phyloP scores from a whole-genome alignment of 306 rosid species.

The Vachellia collinsii region DNA sequence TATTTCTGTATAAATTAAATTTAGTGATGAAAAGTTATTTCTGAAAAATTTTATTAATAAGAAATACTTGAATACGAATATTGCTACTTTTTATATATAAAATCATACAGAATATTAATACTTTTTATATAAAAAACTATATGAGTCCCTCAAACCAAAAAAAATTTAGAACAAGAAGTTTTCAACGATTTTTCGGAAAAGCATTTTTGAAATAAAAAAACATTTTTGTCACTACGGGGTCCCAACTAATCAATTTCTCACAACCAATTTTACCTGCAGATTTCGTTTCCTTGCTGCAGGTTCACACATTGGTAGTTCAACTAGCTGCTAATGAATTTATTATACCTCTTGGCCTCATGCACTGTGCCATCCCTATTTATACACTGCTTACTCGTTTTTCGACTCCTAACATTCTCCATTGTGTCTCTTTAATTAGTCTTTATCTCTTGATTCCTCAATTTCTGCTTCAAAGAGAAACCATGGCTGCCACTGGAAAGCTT shows the following conservation, averaged over 20 bases:
- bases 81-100: too few species aligned
- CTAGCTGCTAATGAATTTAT: neutral
- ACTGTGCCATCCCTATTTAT: neutral
- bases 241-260: neutral
- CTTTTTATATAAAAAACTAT: too few species aligned
- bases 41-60: too few species aligned
- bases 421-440: too few species aligned
- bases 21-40: too few species aligned
- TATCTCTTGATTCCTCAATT: neutral
- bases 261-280: neutral
- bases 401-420: neutral
- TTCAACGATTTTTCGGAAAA: too few species aligned
- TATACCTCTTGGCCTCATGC: neutral
- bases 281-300: neutral
- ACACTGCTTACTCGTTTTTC: neutral
- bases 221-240: neutral
- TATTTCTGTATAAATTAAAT: neutral
- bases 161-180: too few species aligned
- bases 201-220: too few species aligned
- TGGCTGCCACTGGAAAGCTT: constrained; percentile 30
- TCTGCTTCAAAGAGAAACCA: neutral
- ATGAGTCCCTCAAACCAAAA: too few species aligned
- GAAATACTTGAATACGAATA: too few species aligned
- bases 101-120: too few species aligned
- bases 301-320: constrained; percentile 1